Base-by-base conservation (phyloP, 352 stramenopile species). In the Globisporangium spiculum region DNA sequence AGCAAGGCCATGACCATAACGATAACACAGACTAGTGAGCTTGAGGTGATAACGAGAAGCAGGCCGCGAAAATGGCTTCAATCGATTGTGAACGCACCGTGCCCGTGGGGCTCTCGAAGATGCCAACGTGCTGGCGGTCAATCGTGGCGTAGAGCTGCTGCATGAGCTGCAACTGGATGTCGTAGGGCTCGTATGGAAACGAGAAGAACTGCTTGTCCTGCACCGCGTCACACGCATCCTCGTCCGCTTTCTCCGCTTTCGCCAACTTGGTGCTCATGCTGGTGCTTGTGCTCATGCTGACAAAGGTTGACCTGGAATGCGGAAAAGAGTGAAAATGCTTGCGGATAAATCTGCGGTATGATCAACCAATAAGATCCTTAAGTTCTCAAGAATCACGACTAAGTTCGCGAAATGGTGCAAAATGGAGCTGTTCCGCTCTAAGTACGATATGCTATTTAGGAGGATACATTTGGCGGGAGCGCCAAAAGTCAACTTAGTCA, bases 101-200 rank as follows among this genome's bases (percentile, higher is more conserved):
- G 27, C 93, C 93, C 1, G 93, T 98, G 12, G 93, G 93, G 62
- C 90, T 97, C 74, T 98, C 93, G 52, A 97, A 97, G 69, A 98
- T 97, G 61, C 91, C 93, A 46, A 97, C 79, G 32, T 97, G 90
- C 3, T 87, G 69, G 3, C 67, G 60, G 53, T 96, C 86, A n/a
- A 98, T 80, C 20, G 87, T 95, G 2, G 78, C 69, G 64, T 84
- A 97, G 9, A 98, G 75, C 72, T 93, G 83, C 22, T 75, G 77
- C 92, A 98, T 98, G 32, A 98, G 80, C 22, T 93, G 74, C 52
- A 96, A 50, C 61, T 98, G 92, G 66, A 97, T 97, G n/a, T 77
- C 73, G 65, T 98, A 98, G 41, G 92, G 91, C 34, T 91, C 74
- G 70, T 95, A 98, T 24, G 91, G 91, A 66, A 97, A 98, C 59